A percentile compares a stretch with the other conserved stretches of the same genome.
phyloP scores from a whole-genome alignment of 306 rosid species.

The Acacia acuminata region DNA sequence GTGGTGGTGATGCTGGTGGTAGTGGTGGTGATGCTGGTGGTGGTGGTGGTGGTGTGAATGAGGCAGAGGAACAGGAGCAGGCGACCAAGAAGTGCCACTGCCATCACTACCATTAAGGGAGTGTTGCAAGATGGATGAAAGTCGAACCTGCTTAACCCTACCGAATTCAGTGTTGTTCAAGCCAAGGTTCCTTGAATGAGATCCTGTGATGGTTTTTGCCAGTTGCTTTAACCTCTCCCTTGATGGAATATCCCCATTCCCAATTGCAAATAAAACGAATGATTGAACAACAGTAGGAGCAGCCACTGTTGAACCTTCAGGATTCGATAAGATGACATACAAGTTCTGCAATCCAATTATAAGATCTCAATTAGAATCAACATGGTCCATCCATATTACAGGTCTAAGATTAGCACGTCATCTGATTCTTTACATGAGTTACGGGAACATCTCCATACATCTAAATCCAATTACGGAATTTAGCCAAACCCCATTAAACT shows the following conservation, averaged over 20 bases:
- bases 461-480: neutral
- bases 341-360: constrained; percentile 64
- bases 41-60: constrained; percentile 33
- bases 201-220: constrained; percentile 81
- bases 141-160: constrained; percentile 87
- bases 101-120: constrained; percentile 64
- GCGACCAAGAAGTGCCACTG: constrained; percentile 47
- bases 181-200: constrained; percentile 82
- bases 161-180: constrained; percentile 89
- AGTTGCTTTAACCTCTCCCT: constrained; percentile 71
- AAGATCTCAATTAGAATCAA: constrained; percentile 38
- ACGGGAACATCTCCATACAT: constrained; percentile 7
- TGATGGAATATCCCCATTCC: constrained; percentile 73
- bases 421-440: constrained; percentile 23
- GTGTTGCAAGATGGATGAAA: constrained; percentile 73
- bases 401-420: constrained; percentile 22
- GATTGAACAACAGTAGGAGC: constrained; percentile 78
- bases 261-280: constrained; percentile 61
- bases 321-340: constrained; percentile 61
- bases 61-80: constrained; percentile 72
- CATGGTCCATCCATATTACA: constrained; percentile 15
- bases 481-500: neutral
- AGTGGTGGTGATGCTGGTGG: constrained; percentile 9
- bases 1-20: constrained; percentile 45
- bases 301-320: constrained; percentile 71